Evolutionary conservation across 345 rosid species (phyloP).

Genomic region (Alliaria petiolata): DNA sequence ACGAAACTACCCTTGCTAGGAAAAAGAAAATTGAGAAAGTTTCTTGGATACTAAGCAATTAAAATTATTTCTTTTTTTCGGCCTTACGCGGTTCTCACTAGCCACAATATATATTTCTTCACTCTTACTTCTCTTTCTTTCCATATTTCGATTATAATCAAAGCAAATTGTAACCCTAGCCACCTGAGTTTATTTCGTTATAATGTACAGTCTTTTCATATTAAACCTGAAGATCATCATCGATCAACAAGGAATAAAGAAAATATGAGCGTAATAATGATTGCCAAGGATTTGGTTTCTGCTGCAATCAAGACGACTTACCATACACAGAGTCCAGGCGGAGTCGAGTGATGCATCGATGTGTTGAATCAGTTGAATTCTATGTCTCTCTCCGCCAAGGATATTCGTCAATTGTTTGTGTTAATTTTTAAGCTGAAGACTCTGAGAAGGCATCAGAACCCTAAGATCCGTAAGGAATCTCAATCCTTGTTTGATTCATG

Average conservation of each 20-base stretch:
- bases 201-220: neutral
- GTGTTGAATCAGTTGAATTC: neutral
- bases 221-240: neutral
- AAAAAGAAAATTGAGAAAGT: no score
- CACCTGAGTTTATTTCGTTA: no score
- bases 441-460: slow-evolving; percentile 8
- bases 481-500: slow-evolving; percentile 13
- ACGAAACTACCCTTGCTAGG: no score
- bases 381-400: neutral
- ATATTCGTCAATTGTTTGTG: neutral
- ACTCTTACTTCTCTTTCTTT: no score
- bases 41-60: no score
- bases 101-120: no score
- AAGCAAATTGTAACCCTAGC: no score
- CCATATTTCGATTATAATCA: no score
- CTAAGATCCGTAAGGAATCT: slow-evolving; percentile 3
- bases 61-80: no score
- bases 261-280: neutral
- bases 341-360: slow-evolving; percentile 3
- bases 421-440: neutral
- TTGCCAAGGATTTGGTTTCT: neutral
- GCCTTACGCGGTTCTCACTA: no score
- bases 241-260: neutral
- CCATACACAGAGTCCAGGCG: neutral
- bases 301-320: neutral